Evolutionary conservation across 140 eudicot species (phyloP).

Genomic region (Cichorium intybus): DNA sequence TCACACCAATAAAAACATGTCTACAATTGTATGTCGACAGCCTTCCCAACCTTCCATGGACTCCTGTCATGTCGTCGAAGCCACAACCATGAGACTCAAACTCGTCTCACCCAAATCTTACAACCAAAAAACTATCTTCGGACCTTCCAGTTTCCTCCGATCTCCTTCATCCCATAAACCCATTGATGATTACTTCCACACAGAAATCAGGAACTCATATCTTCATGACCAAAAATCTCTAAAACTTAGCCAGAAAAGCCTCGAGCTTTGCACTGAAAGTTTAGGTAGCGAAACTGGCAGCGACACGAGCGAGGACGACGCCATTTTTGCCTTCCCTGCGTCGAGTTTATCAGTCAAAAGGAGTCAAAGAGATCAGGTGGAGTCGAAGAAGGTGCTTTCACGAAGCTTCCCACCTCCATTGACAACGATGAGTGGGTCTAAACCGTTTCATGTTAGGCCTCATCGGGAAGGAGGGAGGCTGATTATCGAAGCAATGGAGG

Average conservation of each 20-base stretch:
- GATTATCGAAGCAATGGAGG: conserved; percentile 53
- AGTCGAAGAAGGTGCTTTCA: conserved; percentile 25
- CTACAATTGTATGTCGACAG: conserved; percentile 44
- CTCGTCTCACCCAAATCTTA: conserved; percentile 38
- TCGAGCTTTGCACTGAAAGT: conserved; percentile 74
- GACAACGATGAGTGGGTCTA: conserved; percentile 62
- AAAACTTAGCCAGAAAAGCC: conserved; percentile 61
- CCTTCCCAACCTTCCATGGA: conserved; percentile 42
- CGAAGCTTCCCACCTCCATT: conserved; percentile 81
- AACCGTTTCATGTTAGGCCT: conserved; percentile 47
- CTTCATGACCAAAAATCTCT: conserved; percentile 27
- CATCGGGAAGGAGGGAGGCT: conserved; percentile 66
- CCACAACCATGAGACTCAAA: conserved; percentile 56
- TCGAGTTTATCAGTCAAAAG: conserved; percentile 2
- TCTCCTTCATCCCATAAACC: conserved; percentile 22
- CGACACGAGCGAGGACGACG: conserved; percentile 34
- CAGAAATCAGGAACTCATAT: conserved; percentile 23
- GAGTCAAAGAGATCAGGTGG: background rate
- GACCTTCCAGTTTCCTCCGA: conserved; percentile 32
- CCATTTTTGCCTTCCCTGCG: background rate
- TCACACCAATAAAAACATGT: conserved; percentile 34
- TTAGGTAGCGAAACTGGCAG: conserved; percentile 77
- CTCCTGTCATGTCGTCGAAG: conserved; percentile 31
- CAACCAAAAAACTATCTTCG: conserved; percentile 10
- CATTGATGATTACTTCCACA: conserved; percentile 10